Evolutionary conservation across 2,329 filamentous ascomycete genomes (phyloP), one percentile per base, ranked within the genome.

Genomic region (Cercospora janseana): DNA sequence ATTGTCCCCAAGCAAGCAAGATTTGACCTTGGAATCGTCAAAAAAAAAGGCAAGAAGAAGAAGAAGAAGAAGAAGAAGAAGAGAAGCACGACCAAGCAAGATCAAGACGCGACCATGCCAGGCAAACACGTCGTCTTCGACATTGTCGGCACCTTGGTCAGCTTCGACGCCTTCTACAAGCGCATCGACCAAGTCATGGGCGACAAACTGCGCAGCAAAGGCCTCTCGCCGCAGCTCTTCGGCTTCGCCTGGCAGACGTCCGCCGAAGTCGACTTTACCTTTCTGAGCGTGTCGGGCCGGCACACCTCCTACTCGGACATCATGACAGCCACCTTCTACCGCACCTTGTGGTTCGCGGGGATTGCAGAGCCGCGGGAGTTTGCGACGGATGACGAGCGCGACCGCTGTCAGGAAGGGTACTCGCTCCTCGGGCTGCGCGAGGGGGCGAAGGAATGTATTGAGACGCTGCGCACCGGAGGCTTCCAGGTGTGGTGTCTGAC

Each of bases 401-500:
- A 69, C 28, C 66, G 63, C 12, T 67, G 73, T 43, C 64, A 73
- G 3, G 61, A 66, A 13, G 66, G 66, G 1, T 78, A 74, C 55
- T 69, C 56, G 2, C 29, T 55, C 4, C 46, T 65, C 13, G 48
- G 54, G 42, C 57, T 72, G 15, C 56, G 76, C 1, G 63, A 68
- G 3, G 75, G 73, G 0, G 63, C 67, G 1, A 66, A 63, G 18
- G 72, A 76, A 49, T 72, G 70, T 37, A 69, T 77, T 29, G 56
- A 66, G 34, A 70, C 66, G 16, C 61, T 81, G 32, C 63, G 74
- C 3, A 67, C 66, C 0, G 68, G 63, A 0, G 75, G 77, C 0
- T 80, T 79, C 52, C 76, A 73, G 0, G 71, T 79, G 4, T 81
- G 78, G 77, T 74, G 70, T 24, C 68, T 81, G 20, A 80, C 78